Evolutionary conservation across 2,329 filamentous ascomycete species (phyloP), one percentile per base, ranked within the genome.

Genomic region (Verticillium klebahnii): DNA sequence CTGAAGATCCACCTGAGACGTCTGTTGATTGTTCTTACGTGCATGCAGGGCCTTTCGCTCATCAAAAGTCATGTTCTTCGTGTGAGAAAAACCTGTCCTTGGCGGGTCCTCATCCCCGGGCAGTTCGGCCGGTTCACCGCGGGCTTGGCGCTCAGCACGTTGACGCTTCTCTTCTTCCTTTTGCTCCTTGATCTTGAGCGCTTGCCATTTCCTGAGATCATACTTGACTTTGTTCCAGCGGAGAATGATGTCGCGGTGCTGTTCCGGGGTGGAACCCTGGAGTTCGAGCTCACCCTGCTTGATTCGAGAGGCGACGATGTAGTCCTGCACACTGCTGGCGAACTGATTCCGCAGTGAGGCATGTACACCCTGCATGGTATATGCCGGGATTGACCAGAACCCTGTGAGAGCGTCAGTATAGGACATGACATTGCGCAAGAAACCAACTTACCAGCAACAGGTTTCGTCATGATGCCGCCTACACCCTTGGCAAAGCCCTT

Each of bases 401-500:
- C 83, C 87, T 82, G 62, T 5, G 17, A 61, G 23, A 56, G 23
- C 15, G 6, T 56, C 54, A 32, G 54, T 34, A 34, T 17, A 19
- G 39, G 12, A 0, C 2, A 32, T 32, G 8, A 14, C 14, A 1
- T 17, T 25, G 54, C 14, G 15, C 12, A 5, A 9, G 19, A 23
- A 3, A 5, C 17, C 25, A 60, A 74, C 83, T 75, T 74, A 87
- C 87, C 92, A 63, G 91, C 91, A 61, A 88, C 85, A n/a, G 92
- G 90, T 71, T 96, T 96, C 23, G 95, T 77, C 1, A 95, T 80
- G 2, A 96, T 73, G 0, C 93, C 93, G 5, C 91, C 92, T 45
- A 96, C 84, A 0, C 92, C 93, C 71, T 92, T 95, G 1, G 89
- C 92, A 55, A 96, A 80, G 0, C 91, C 91, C 72, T 93, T 94